Evolutionary conservation across 257 asterid genomes (phyloP), one percentile per base, ranked within the genome.

Genomic region (Solanum clarkiae): DNA sequence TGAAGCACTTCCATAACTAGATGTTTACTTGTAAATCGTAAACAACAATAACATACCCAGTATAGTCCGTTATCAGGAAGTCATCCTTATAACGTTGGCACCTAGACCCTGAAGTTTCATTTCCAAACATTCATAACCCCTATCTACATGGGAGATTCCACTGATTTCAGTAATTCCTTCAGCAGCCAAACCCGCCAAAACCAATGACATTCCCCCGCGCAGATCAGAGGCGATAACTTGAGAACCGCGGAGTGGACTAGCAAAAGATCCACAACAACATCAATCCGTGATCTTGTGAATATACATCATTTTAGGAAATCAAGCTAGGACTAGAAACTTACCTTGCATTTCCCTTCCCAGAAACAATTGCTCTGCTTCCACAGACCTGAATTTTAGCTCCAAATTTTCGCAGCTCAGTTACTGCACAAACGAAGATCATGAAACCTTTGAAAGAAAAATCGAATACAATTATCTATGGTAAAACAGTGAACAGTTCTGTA

Each of bases 181-280:
- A 3, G 93, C 93, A 62, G 88, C 91, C 81, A 91, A 59, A 18
- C 89, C 93, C 4, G 89, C 93, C 68, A 91, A 87, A 24, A 89
- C 90, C 65, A 91, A 53, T 8, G 92, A 86, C 84, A 86, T 84
- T 13, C 92, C 91, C 3, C 92, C 93, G 60, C 93, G 85, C 56
- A 89, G 84, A 68, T 91, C 91, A 7, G 81, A 55, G 16, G 93
- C 88, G 82, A 24, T 14, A 79, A 91, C 93, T 14, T 57, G 57
- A 70, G 87, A 75, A 59, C 93, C 93, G 1, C 69, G 4, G 17
- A 91, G 71, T 47, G 81, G 80, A 36, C 91, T 90, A 70, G 77
- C 65, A 79, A 80, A 80, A 54, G 47, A 80, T 53, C 7, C 65
- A 59, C 29, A 53, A 24, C 4, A 40, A 53, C 47, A 69, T 70